Evolutionary conservation across 2,329 filamentous ascomycete genomes (phyloP).

Genomic region (Calonectria pteridis): DNA sequence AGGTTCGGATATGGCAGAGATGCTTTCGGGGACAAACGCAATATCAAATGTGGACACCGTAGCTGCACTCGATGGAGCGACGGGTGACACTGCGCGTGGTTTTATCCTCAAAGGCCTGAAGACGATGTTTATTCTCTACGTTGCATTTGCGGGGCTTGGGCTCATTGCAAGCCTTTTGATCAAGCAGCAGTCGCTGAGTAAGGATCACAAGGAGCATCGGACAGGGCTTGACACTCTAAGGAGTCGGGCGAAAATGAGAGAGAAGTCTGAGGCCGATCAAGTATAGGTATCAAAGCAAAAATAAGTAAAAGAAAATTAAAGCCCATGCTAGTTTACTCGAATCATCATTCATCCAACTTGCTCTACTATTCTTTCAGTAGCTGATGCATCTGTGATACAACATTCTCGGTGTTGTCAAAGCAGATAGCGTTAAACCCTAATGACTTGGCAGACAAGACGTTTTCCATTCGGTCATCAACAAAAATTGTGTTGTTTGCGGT

Average conservation of each 20-base stretch:
- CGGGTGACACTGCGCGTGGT: background rate
- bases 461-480: background rate
- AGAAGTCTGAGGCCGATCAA: background rate
- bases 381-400: background rate
- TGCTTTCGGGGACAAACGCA: slow-evolving; percentile 70
- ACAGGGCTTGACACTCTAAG: background rate
- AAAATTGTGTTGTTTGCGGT: background rate
- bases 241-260: background rate
- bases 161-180: background rate
- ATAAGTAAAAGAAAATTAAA: background rate
- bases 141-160: background rate
- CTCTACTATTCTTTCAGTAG: background rate
- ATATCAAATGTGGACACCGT: slow-evolving; percentile 45
- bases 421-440: background rate
- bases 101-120: background rate
- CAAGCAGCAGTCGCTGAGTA: background rate
- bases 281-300: background rate
- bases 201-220: slow-evolving; percentile 1
- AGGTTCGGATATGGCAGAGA: slow-evolving; percentile 60
- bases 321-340: background rate
- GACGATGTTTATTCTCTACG: background rate
- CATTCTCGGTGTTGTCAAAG: background rate
- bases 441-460: background rate
- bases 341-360: background rate
- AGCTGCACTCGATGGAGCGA: background rate